Evolutionary conservation across 2,329 filamentous ascomycete species (phyloP).

Genomic region (Microcera coccophila): DNA sequence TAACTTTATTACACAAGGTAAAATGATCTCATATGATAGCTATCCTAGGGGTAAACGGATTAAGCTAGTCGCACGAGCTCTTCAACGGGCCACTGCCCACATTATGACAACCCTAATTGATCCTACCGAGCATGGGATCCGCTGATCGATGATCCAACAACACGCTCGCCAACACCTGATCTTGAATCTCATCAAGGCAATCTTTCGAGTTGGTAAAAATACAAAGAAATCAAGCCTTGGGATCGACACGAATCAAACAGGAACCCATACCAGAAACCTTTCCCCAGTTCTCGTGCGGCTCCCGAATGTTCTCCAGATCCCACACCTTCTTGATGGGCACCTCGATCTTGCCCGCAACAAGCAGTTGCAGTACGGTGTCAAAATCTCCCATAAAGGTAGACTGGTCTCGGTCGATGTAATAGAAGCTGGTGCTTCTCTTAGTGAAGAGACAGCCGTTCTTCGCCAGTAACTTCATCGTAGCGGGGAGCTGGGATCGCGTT

Average conservation of each 20-base stretch:
- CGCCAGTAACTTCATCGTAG: slow-evolving; percentile 35
- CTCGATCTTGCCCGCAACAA: slow-evolving; percentile 29
- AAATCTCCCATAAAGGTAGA: slow-evolving; percentile 31
- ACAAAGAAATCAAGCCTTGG: no score
- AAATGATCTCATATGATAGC: no score
- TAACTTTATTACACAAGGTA: no score
- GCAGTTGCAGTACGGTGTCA: slow-evolving; percentile 29
- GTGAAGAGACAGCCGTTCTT: slow-evolving; percentile 25
- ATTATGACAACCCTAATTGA: no score
- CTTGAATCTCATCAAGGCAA: no score
- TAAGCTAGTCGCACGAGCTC: no score
- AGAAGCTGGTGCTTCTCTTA: slow-evolving; percentile 34
- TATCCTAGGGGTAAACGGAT: no score
- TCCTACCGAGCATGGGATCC: no score
- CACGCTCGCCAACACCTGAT: no score
- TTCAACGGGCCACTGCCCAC: no score
- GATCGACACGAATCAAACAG: slow-evolving; percentile 32
- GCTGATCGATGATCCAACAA: no score
- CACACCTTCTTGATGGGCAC: slow-evolving; percentile 39
- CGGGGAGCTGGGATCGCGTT: slow-evolving; percentile 30
- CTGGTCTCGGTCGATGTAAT: slow-evolving; percentile 34
- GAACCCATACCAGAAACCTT: slow-evolving; percentile 35
- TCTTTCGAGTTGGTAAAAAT: no score
- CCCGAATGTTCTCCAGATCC: slow-evolving; percentile 38
- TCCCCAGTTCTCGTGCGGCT: slow-evolving; percentile 37